A percentile compares a stretch with the other conserved stretches of the same genome.
Conservation (phyloP, 257 asterid genomes). For the Galeopsis tetrahit region DNA sequence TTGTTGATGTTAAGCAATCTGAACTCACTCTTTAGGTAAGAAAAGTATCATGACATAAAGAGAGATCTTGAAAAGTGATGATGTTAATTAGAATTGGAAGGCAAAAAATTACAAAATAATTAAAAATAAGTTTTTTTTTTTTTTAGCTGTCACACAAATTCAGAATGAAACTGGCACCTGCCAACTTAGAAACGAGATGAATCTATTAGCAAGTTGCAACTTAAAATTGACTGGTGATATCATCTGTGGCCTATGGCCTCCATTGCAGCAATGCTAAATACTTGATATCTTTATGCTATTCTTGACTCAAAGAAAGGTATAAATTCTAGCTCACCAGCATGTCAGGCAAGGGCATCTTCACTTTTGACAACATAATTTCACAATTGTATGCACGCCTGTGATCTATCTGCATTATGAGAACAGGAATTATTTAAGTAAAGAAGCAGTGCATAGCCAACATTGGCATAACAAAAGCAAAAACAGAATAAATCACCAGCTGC, state of each 20-base stretch:
- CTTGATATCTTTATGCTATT: constrained; percentile 8
- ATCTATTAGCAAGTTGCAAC: constrained; percentile 16
- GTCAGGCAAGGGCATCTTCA: constrained; percentile 82
- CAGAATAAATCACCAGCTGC: constrained; percentile 70
- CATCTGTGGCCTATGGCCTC: constrained; percentile 8
- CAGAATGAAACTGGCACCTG: constrained; percentile 10
- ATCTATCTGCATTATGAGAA: constrained; percentile 65
- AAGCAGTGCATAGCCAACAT: not conserved
- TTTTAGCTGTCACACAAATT: not conserved
- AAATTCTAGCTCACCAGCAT: constrained; percentile 70
- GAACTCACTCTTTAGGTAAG: constrained; percentile 1
- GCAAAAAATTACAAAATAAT: not conserved
- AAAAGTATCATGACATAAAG: constrained; percentile 1
- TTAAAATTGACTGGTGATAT: constrained; percentile 13
- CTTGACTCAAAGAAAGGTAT: constrained; percentile 1
- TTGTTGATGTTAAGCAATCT: constrained; percentile 14
- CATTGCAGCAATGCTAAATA: not conserved
- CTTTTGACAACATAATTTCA: constrained; percentile 95
- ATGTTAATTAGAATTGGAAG: constrained; percentile 8
- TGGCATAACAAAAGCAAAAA: constrained; percentile 21
- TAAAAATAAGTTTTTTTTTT: constrained; percentile 16
- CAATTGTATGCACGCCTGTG: constrained; percentile 95
- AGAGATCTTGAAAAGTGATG: constrained; percentile 1
- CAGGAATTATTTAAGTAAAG: constrained; percentile 15
- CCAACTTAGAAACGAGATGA: constrained; percentile 13